Percentiles rank a stretch among this genome's conserved stretches.
These are phyloP conservation scores for Talaromyces stipitatus DNA, from an alignment of 495 filamentous ascomycete genomes.

Conservation along the genomic window DNA sequence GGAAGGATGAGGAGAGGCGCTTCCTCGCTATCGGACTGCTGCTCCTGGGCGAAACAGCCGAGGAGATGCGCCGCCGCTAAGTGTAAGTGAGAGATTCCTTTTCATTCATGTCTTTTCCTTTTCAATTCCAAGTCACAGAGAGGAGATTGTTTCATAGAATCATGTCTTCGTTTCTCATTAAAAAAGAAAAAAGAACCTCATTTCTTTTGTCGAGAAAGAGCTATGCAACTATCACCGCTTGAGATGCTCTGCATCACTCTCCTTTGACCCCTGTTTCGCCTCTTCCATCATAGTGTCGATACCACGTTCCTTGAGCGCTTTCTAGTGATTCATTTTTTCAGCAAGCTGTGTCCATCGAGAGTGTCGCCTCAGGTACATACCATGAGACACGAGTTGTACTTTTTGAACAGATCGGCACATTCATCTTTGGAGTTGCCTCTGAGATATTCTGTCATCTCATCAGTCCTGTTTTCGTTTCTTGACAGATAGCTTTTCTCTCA, in stretches of 20 bases:
- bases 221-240: slow-evolving; percentile 34
- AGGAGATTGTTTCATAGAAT: not conserved
- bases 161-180: slow-evolving; percentile 3
- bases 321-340: slow-evolving; percentile 38
- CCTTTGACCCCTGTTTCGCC: slow-evolving; percentile 70
- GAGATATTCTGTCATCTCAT: slow-evolving; percentile 63
- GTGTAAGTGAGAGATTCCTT: not conserved
- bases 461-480: not conserved
- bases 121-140: not conserved
- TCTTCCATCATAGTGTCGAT: slow-evolving; percentile 85
- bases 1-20: not conserved
- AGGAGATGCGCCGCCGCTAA: not conserved
- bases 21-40: not conserved
- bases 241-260: slow-evolving; percentile 69
- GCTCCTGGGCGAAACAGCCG: not conserved
- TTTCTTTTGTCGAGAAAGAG: not conserved
- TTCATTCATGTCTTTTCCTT: not conserved
- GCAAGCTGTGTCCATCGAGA: not conserved
- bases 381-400: slow-evolving; percentile 74
- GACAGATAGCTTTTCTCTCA: slow-evolving; percentile 21
- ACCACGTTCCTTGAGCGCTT: slow-evolving; percentile 72
- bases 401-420: slow-evolving; percentile 72
- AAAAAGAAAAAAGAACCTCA: slow-evolving; percentile 3
- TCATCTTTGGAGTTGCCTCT: slow-evolving; percentile 76
- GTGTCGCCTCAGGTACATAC: slow-evolving; percentile 40